phyloP scores from a whole-genome alignment of 2,329 filamentous ascomycete genomes.

The Pyrenophora tritici-repentis region DNA sequence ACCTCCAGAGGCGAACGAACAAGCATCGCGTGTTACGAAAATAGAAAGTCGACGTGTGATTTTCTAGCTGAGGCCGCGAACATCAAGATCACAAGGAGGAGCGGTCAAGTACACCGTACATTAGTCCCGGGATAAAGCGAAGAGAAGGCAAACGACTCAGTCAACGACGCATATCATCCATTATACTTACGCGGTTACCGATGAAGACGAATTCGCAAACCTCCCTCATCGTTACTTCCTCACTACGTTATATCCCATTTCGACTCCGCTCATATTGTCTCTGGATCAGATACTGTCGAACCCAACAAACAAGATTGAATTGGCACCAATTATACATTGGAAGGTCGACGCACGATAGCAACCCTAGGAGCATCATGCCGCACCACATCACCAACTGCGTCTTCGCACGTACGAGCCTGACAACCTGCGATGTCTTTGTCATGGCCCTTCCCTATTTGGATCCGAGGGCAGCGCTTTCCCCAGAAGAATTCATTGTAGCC shows the following conservation, averaged over 20 bases:
- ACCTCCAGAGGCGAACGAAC: slow-evolving; percentile 2
- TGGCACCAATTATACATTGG: background rate
- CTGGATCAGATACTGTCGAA: too few relatives aligned
- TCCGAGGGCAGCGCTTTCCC: slow-evolving; percentile 23
- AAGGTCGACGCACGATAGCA: background rate
- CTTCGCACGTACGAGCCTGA: slow-evolving; percentile 40
- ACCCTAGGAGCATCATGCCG: slow-evolving; percentile 24
- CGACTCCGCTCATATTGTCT: too few relatives aligned
- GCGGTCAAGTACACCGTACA: slow-evolving; percentile 28
- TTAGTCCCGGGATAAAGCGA: background rate
- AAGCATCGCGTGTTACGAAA: slow-evolving; percentile 10
- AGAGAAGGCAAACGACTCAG: background rate
- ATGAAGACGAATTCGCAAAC: background rate
- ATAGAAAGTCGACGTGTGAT: slow-evolving; percentile 1
- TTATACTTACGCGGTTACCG: background rate
- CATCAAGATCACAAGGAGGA: background rate
- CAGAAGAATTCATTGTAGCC: slow-evolving; percentile 37
- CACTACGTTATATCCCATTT: too few relatives aligned
- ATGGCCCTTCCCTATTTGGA: slow-evolving; percentile 36
- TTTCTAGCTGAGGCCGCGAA: slow-evolving; percentile 5
- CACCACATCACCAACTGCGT: slow-evolving; percentile 33
- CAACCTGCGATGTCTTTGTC: slow-evolving; percentile 43
- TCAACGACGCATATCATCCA: background rate
- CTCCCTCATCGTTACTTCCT: background rate
- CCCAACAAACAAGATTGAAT: too few relatives aligned